Percentiles rank a stretch among this genome's conserved stretches.
Conservation (phyloP, 1,139 yeast species). For the Pneumocystis canis region DNA sequence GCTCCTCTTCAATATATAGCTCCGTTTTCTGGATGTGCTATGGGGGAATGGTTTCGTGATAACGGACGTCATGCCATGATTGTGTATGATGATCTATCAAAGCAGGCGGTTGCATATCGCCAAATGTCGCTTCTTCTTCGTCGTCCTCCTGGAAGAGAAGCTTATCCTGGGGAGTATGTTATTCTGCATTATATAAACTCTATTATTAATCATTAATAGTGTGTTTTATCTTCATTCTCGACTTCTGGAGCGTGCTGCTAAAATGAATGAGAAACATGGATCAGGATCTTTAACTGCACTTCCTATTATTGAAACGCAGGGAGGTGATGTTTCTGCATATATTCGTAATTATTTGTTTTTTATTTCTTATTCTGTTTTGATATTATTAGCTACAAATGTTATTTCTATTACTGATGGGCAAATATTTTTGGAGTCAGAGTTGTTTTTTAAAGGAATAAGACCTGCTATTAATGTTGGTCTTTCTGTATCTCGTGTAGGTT, state of each 20-base stretch:
- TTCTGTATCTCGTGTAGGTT: conserved; percentile 99
- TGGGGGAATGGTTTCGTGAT: conserved; percentile 99
- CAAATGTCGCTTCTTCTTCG: conserved; percentile 94
- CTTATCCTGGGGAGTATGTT: conserved; percentile 70
- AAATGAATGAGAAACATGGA: conserved; percentile 81
- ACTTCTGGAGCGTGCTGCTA: conserved; percentile 93
- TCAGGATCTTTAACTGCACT: conserved; percentile 92
- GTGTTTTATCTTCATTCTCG: conserved; percentile 94
- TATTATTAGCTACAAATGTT: conserved; percentile 28
- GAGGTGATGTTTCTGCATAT: conserved; percentile 98
- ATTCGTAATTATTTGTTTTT: conserved; percentile 52
- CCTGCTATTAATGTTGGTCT: conserved; percentile 99
- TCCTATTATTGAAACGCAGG: conserved; percentile 95
- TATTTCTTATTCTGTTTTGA: conserved; percentile 22
- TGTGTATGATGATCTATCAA: conserved; percentile 94
- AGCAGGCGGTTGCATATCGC: conserved; percentile 99
- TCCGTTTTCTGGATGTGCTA: conserved; percentile 99
- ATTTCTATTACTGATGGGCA: conserved; percentile 96
- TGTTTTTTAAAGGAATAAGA: conserved; percentile 99
- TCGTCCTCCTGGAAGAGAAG: conserved; percentile 96
- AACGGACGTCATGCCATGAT: conserved; percentile 96
- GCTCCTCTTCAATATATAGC: conserved; percentile 99
- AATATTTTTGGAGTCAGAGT: conserved; percentile 97
- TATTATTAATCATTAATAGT: conserved; percentile 14
- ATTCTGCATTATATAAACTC: background rate